Conservation (phyloP, 257 asterid genomes). For the Echium plantagineum region DNA sequence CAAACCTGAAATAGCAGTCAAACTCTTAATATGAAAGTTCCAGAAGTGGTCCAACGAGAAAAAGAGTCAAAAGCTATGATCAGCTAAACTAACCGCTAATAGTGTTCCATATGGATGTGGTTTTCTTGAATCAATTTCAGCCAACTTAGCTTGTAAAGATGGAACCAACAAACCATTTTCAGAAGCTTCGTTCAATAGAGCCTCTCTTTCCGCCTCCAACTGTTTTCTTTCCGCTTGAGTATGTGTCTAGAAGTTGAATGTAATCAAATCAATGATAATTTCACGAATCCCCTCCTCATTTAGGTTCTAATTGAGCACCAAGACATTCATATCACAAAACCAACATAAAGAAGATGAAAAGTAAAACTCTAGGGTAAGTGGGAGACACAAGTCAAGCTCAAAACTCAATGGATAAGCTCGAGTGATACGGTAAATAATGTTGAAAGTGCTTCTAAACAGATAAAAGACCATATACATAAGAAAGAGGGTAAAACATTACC, state of each 20-base stretch:
- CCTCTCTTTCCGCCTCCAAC: slow-evolving; percentile 62
- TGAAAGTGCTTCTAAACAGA: background rate
- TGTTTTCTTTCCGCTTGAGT: slow-evolving; percentile 85
- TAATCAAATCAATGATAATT: too few species aligned
- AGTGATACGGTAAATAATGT: background rate
- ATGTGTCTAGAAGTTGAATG: slow-evolving; percentile 44
- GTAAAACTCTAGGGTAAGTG: background rate
- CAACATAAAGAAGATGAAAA: background rate
- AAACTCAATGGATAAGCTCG: background rate
- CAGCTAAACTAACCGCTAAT: slow-evolving; percentile 58
- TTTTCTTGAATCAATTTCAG: slow-evolving; percentile 52
- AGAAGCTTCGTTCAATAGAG: slow-evolving; percentile 50
- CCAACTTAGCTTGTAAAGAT: slow-evolving; percentile 44
- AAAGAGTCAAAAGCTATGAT: slow-evolving; percentile 13
- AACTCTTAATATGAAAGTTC: background rate
- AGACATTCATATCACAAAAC: background rate
- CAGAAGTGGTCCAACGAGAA: background rate
- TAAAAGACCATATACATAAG: background rate
- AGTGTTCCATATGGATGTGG: slow-evolving; percentile 73
- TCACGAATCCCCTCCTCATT: background rate
- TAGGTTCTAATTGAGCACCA: background rate
- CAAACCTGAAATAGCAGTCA: background rate
- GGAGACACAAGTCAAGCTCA: background rate
- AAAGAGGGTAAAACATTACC: slow-evolving; percentile 27
- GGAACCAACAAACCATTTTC: slow-evolving; percentile 24